Conservation (phyloP, 75 land plant genomes). For the Chamaecyparis obtusa region DNA sequence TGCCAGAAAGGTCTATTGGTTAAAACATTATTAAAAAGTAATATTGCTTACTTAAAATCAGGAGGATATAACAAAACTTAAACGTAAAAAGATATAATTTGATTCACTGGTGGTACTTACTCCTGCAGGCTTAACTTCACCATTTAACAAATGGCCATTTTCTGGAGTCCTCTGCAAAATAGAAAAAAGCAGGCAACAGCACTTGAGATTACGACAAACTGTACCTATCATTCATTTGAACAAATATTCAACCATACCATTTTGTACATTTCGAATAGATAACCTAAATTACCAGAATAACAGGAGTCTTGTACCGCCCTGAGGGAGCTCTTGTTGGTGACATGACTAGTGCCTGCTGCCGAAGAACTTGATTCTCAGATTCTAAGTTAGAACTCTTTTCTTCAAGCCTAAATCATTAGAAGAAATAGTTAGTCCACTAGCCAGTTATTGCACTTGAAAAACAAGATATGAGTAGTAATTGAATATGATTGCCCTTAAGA, state of each 20-base stretch:
- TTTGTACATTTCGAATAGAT: neutral
- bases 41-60: neutral
- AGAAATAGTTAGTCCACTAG: neutral
- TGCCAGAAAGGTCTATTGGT: slow-evolving; percentile 9
- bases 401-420: slow-evolving; percentile 58
- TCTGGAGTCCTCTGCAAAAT: slow-evolving; percentile 79
- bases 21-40: neutral
- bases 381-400: slow-evolving; percentile 68
- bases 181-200: neutral
- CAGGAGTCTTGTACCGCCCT: slow-evolving; percentile 56
- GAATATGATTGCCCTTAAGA: neutral
- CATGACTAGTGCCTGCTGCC: slow-evolving; percentile 78
- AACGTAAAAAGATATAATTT: neutral
- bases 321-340: slow-evolving; percentile 68
- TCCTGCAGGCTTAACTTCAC: slow-evolving; percentile 41
- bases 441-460: neutral
- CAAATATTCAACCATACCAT: neutral
- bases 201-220: neutral
- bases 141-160: slow-evolving; percentile 58
- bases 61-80: neutral
- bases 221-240: neutral
- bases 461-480: neutral
- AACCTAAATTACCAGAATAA: slow-evolving; percentile 49
- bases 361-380: slow-evolving; percentile 78
- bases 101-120: slow-evolving; percentile 35